These are phyloP conservation scores for Labyrinthula sp. DNA, from an alignment of 352 stramenopile species.

Conservation along the genomic window DNA sequence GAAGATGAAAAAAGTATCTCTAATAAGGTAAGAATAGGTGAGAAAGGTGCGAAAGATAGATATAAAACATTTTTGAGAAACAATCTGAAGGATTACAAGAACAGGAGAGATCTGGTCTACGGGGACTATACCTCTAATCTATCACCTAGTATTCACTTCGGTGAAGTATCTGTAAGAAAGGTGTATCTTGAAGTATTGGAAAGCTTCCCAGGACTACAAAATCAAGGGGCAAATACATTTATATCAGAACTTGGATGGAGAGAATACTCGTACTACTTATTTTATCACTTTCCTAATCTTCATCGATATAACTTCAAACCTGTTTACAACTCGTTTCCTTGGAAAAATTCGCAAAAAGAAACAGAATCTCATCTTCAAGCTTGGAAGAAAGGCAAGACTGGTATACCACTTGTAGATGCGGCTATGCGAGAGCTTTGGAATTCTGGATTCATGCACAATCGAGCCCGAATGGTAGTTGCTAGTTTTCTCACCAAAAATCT, in stretches of 20 bases:
- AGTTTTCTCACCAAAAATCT: conserved; percentile 55
- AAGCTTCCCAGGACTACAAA: too few species aligned
- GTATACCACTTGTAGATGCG: conserved; percentile 59
- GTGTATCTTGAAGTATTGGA: background rate
- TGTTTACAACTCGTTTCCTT: too few species aligned
- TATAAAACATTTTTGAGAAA: conserved; percentile 1
- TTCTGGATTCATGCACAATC: conserved; percentile 66
- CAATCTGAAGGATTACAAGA: background rate
- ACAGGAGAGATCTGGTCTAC: background rate
- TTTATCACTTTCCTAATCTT: too few species aligned
- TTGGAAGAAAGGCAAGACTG: conserved; percentile 57
- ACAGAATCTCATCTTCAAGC: conserved; percentile 41
- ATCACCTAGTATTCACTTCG: conserved; percentile 5
- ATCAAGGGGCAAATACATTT: too few species aligned
- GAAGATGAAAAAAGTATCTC: too few species aligned
- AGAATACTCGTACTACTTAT: too few species aligned
- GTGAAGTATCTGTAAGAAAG: conserved; percentile 1
- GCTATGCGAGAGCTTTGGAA: conserved; percentile 61
- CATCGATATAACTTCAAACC: too few species aligned
- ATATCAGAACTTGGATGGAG: too few species aligned
- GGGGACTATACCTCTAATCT: conserved; percentile 1
- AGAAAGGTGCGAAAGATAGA: too few species aligned
- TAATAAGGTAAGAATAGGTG: too few species aligned
- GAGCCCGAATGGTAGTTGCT: conserved; percentile 53
- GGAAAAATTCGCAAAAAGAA: too few species aligned